Conservation (phyloP, 352 stramenopile genomes). For the Globisporangium heterothallicum region DNA sequence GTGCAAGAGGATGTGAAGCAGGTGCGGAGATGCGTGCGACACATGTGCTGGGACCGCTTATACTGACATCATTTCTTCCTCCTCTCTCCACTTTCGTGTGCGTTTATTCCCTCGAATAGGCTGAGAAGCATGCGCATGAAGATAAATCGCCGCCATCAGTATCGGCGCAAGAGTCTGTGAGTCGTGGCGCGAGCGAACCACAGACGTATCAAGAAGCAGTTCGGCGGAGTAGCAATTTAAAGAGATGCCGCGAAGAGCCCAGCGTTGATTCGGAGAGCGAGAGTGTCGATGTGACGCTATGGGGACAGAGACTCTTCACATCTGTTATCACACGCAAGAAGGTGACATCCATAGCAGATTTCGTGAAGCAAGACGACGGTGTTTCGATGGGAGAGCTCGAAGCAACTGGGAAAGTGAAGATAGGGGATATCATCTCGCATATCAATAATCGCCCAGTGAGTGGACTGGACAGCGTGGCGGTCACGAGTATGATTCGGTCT, state of each 20-base stretch:
- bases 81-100: too few relatives aligned
- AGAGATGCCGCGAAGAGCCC: conserved; percentile 24
- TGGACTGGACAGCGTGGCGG: conserved; percentile 30
- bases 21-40: conserved; percentile 10
- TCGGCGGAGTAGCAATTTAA: conserved; percentile 23
- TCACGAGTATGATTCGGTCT: conserved; percentile 49
- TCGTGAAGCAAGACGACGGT: conserved; percentile 43
- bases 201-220: conserved; percentile 24
- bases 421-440: conserved; percentile 51
- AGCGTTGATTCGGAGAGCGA: background rate
- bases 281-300: conserved; percentile 34
- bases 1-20: conserved; percentile 38
- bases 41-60: too few relatives aligned
- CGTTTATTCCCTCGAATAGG: background rate
- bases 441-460: conserved; percentile 29
- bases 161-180: conserved; percentile 1
- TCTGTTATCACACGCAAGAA: conserved; percentile 53
- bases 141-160: background rate
- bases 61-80: background rate
- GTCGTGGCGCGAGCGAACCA: background rate
- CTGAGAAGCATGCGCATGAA: background rate
- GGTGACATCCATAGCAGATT: conserved; percentile 46
- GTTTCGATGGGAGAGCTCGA: conserved; percentile 48
- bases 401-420: conserved; percentile 35
- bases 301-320: conserved; percentile 57